Conservation (phyloP, 164 flowering plant genomes). For the Nymphaea thermarum region DNA sequence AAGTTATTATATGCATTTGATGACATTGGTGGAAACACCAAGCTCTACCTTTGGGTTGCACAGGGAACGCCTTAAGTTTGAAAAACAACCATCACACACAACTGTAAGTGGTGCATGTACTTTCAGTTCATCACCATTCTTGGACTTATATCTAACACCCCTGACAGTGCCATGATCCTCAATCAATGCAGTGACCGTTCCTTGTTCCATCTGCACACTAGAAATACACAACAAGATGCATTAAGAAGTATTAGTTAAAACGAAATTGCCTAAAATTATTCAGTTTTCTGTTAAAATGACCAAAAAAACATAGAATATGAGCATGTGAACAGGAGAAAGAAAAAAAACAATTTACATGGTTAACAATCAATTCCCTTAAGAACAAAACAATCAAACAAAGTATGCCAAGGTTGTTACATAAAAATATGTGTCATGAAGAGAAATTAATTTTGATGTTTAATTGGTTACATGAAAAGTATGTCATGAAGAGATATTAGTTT, state of each 20-base stretch:
- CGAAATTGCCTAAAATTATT: too few relatives aligned
- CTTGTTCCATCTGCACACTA: slow-evolving; percentile 72
- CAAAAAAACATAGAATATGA: too few relatives aligned
- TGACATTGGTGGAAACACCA: not conserved
- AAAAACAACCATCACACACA: slow-evolving; percentile 94
- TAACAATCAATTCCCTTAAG: too few relatives aligned
- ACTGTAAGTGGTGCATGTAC: slow-evolving; percentile 80
- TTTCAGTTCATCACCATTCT: slow-evolving; percentile 44
- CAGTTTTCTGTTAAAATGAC: not conserved
- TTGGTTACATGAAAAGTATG: not conserved
- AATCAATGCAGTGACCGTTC: slow-evolving; percentile 64
- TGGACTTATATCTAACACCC: slow-evolving; percentile 69
- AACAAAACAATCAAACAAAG: too few relatives aligned
- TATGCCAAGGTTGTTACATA: too few relatives aligned
- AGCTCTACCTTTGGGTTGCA: slow-evolving; percentile 62
- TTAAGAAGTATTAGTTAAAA: not conserved
- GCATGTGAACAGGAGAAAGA: too few relatives aligned
- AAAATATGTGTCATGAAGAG: too few relatives aligned
- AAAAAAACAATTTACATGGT: too few relatives aligned
- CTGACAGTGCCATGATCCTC: slow-evolving; percentile 71
- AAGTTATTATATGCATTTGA: too few relatives aligned
- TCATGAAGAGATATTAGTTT: not conserved
- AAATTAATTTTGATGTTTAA: too few relatives aligned
- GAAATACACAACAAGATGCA: not conserved
- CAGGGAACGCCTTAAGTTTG: slow-evolving; percentile 82